A percentile compares a stretch with the other conserved stretches of the same genome.
Evolutionary conservation across 192 early-diverging fungal species (phyloP).

Genomic region (Linnemannia hyalina): DNA sequence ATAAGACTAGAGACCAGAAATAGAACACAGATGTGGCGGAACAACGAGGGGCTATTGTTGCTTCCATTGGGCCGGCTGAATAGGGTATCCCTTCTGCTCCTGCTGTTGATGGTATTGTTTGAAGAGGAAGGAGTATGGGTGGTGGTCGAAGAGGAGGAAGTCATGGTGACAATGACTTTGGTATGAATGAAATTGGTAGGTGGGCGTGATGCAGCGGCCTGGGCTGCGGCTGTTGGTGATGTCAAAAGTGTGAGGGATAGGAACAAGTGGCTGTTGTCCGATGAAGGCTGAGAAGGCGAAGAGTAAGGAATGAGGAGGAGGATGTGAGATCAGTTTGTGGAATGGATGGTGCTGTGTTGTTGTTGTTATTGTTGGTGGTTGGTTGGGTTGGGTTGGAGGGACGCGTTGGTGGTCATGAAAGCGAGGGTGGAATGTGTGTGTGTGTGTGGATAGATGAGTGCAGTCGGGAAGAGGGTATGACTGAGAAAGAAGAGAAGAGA

Average conservation of each 20-base stretch:
- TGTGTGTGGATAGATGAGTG: too few relatives aligned
- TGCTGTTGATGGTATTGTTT: neutral
- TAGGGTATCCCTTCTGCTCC: neutral
- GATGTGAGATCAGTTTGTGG: neutral
- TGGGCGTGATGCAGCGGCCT: neutral
- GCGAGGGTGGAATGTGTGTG: neutral
- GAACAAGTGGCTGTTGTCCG: neutral
- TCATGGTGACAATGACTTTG: neutral
- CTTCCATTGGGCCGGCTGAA: neutral
- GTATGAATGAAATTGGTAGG: neutral
- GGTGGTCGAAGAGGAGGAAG: neutral
- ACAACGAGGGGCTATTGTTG: neutral
- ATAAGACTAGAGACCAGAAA: constrained; percentile 23
- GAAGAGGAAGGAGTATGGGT: neutral
- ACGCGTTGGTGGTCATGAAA: constrained; percentile 5
- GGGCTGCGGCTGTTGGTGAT: neutral
- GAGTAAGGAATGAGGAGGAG: neutral
- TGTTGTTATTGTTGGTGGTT: neutral
- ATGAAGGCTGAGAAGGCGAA: neutral
- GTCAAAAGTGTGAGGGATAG: neutral
- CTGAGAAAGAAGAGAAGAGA: too few relatives aligned
- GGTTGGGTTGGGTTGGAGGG: neutral
- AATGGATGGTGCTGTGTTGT: neutral
- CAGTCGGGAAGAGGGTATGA: too few relatives aligned
- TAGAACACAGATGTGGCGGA: constrained; percentile 22